Percentiles rank a stretch among this genome's conserved stretches.
These are phyloP conservation scores for Ophiostoma ips DNA, from an alignment of 2,329 filamentous ascomycete genomes.

Conservation along the genomic window DNA sequence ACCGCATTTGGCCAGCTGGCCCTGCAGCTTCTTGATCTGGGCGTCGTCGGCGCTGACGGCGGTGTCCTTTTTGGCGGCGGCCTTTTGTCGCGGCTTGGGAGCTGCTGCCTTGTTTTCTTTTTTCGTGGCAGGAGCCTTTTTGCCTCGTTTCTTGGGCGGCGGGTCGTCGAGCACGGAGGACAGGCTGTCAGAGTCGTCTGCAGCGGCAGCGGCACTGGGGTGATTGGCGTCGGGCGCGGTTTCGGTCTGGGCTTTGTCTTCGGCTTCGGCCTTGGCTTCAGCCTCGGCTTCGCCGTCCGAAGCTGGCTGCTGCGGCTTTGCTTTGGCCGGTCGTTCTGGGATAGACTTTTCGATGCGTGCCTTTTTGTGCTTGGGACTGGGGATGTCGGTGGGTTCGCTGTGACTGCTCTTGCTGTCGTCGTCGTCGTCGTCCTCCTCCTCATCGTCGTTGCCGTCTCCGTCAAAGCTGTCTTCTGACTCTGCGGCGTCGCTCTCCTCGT, in stretches of 20 bases:
- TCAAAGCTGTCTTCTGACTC: neutral
- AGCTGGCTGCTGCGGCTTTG: neutral
- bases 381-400: constrained; percentile 53
- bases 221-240: neutral
- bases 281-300: neutral
- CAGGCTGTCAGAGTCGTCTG: constrained; percentile 35
- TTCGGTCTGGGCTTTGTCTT: constrained; percentile 1
- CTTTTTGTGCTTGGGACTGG: neutral
- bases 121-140: constrained; percentile 5
- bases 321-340: neutral
- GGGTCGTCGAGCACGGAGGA: constrained; percentile 68
- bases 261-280: neutral
- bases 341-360: constrained; percentile 16
- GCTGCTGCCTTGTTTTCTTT: constrained; percentile 23
- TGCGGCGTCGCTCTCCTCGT: neutral
- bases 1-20: constrained; percentile 77
- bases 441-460: neutral
- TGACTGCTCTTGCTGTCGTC: constrained; percentile 32
- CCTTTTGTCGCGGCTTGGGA: constrained; percentile 20
- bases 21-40: constrained; percentile 79
- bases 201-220: neutral
- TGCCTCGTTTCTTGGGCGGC: constrained; percentile 17
- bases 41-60: constrained; percentile 43
- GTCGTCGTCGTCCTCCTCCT: neutral
- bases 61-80: constrained; percentile 27